Percentiles rank a stretch among this genome's conserved stretches.
These are phyloP conservation scores for Cymodocea nodosa DNA, from an alignment of 116 monocot species.

Conservation along the genomic window DNA sequence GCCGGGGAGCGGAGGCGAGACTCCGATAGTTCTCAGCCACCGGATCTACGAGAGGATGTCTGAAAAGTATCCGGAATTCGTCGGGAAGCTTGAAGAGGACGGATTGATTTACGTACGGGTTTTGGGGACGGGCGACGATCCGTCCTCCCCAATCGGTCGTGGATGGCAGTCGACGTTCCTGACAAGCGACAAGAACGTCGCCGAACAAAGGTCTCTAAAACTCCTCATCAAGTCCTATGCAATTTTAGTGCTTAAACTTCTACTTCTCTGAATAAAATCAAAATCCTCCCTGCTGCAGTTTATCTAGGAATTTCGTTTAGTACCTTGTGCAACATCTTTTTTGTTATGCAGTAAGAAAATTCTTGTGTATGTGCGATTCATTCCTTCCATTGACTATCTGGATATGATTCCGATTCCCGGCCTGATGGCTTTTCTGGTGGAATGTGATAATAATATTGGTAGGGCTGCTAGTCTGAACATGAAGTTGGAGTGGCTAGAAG, in stretches of 20 bases:
- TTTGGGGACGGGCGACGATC: slow-evolving; percentile 65
- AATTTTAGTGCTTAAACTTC: background rate
- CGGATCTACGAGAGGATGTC: slow-evolving; percentile 57
- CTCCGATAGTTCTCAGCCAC: slow-evolving; percentile 78
- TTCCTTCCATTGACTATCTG: no score
- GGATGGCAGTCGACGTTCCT: slow-evolving; percentile 92
- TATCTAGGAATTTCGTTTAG: no score
- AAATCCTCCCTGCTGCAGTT: no score
- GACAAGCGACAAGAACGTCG: slow-evolving; percentile 49
- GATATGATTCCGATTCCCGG: no score
- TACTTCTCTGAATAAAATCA: background rate
- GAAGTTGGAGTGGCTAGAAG: slow-evolving; percentile 84
- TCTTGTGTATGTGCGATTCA: no score
- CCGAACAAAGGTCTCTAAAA: slow-evolving; percentile 69
- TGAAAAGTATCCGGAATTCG: slow-evolving; percentile 66
- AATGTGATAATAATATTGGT: background rate
- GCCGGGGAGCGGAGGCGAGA: slow-evolving; percentile 72
- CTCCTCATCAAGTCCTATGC: background rate
- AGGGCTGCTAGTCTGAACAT: slow-evolving; percentile 69
- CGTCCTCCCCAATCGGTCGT: slow-evolving; percentile 81
- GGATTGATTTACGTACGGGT: slow-evolving; percentile 70
- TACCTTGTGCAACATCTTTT: no score
- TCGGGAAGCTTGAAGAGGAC: slow-evolving; percentile 48
- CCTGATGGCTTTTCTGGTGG: background rate
- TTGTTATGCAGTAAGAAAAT: no score